These are phyloP conservation scores for Pezicula neosporulosa DNA, from an alignment of 2,329 filamentous ascomycete species.

Conservation along the genomic window DNA sequence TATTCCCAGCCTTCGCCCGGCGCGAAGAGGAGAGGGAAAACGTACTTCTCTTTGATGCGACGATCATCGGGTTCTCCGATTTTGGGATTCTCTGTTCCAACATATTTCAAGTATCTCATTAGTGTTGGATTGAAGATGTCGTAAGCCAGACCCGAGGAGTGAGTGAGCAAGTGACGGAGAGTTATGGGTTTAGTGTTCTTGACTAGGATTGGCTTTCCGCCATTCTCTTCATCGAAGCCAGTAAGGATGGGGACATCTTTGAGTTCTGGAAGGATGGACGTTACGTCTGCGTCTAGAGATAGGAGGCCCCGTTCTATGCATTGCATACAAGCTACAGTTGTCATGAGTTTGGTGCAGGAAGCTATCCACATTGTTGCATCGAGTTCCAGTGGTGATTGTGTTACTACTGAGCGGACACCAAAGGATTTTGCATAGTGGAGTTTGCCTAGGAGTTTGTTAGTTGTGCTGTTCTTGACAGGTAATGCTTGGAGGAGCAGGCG, in stretches of 20 bases:
- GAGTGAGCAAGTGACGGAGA: neutral
- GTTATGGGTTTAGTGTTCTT: conserved; percentile 4
- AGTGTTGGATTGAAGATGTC: neutral
- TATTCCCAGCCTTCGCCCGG: conserved; percentile 60
- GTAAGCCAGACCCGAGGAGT: conserved; percentile 1
- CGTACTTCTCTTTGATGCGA: neutral
- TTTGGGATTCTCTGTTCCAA: neutral
- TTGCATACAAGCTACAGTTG: conserved; percentile 1
- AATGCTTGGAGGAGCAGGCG: too few species aligned
- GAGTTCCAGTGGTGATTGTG: neutral
- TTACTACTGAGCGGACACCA: conserved; percentile 17
- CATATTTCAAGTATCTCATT: neutral
- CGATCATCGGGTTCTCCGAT: neutral
- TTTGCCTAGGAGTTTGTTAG: neutral
- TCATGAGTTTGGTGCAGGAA: conserved; percentile 46
- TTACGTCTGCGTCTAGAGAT: conserved; percentile 2
- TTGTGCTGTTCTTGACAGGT: too few species aligned
- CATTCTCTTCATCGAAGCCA: conserved; percentile 7
- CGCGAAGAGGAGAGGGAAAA: conserved; percentile 56
- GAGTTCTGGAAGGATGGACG: conserved; percentile 1
- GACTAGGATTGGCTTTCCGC: conserved; percentile 1
- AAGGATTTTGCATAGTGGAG: neutral
- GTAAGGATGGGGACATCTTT: conserved; percentile 26
- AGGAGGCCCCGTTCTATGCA: conserved; percentile 6
- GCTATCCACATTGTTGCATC: conserved; percentile 51